Evolutionary conservation across 495 filamentous ascomycete genomes (phyloP).

Genomic region (Xylaria telfairii): DNA sequence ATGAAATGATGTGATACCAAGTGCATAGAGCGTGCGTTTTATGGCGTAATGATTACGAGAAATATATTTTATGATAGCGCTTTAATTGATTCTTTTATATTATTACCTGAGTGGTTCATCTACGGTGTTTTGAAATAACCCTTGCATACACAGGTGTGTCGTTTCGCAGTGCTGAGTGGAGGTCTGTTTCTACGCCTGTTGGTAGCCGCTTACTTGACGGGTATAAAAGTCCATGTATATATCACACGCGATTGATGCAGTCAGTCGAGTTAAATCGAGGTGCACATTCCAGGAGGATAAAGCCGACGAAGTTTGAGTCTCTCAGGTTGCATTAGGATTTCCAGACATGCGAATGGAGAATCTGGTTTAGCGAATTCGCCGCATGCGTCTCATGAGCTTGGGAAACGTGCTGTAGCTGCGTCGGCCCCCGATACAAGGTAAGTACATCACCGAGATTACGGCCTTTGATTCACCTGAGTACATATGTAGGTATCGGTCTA

Average conservation of each 20-base stretch:
- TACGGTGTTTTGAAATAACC: not conserved
- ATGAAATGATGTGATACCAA: constrained; percentile 26
- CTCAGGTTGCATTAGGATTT: not conserved
- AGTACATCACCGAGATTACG: not conserved
- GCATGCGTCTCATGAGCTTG: not conserved
- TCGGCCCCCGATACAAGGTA: too few species aligned
- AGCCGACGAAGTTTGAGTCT: not conserved
- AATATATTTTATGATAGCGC: not conserved
- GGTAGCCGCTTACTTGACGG: not conserved
- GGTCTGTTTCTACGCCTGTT: not conserved
- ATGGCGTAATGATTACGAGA: constrained; percentile 26
- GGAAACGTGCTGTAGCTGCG: not conserved
- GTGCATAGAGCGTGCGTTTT: constrained; percentile 20
- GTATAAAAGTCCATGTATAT: not conserved
- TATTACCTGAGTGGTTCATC: not conserved
- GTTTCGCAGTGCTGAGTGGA: not conserved
- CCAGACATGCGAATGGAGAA: not conserved
- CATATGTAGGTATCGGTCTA: not conserved
- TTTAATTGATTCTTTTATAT: constrained; percentile 2
- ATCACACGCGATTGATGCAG: not conserved
- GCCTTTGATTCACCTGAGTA: not conserved
- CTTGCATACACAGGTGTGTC: not conserved
- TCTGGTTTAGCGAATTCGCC: not conserved
- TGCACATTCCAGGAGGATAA: not conserved
- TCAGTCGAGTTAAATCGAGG: not conserved